phyloP scores from a whole-genome alignment of 2,329 filamentous ascomycete genomes.

The Hirsutella minnesotensis region DNA sequence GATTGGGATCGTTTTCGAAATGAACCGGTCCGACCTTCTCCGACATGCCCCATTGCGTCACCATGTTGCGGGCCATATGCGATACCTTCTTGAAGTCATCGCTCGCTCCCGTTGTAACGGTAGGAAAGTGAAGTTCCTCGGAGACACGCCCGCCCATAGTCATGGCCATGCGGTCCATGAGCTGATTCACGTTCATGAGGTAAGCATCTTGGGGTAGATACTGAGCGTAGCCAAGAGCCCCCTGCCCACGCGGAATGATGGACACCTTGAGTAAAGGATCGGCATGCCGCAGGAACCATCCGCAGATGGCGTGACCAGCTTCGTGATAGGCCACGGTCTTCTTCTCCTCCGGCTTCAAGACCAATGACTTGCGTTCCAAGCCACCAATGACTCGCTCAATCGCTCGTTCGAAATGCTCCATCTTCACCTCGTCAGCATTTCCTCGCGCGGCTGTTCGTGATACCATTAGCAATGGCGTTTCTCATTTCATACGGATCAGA shows the following conservation, averaged over 20 bases:
- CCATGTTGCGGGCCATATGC: conserved; percentile 90
- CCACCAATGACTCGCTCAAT: conserved; percentile 96
- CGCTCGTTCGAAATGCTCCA: conserved; percentile 91
- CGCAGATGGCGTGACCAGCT: conserved; percentile 94
- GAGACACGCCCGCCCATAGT: conserved; percentile 90
- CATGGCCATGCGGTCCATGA: conserved; percentile 99
- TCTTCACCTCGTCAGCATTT: conserved; percentile 68
- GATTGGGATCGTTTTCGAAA: conserved; percentile 74
- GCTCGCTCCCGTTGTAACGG: conserved; percentile 85
- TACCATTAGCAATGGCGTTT: neutral
- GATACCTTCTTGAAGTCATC: conserved; percentile 99
- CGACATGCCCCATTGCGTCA: conserved; percentile 99
- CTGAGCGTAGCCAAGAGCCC: conserved; percentile 89
- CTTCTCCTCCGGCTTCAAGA: conserved; percentile 89
- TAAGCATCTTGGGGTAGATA: conserved; percentile 94
- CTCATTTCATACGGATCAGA: neutral
- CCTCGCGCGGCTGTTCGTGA: conserved; percentile 59
- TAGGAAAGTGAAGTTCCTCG: conserved; percentile 93
- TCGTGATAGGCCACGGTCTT: conserved; percentile 95
- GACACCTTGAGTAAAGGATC: conserved; percentile 96
- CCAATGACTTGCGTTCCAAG: conserved; percentile 92
- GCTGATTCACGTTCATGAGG: conserved; percentile 86
- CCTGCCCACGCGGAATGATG: conserved; percentile 92
- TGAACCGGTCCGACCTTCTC: conserved; percentile 86
- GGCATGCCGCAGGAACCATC: conserved; percentile 95